A percentile compares a stretch with the other conserved stretches of the same genome.
These are phyloP conservation scores for Auriculariales sp. DNA, from an alignment of 768 basidiomycete genomes.

Conservation along the genomic window DNA sequence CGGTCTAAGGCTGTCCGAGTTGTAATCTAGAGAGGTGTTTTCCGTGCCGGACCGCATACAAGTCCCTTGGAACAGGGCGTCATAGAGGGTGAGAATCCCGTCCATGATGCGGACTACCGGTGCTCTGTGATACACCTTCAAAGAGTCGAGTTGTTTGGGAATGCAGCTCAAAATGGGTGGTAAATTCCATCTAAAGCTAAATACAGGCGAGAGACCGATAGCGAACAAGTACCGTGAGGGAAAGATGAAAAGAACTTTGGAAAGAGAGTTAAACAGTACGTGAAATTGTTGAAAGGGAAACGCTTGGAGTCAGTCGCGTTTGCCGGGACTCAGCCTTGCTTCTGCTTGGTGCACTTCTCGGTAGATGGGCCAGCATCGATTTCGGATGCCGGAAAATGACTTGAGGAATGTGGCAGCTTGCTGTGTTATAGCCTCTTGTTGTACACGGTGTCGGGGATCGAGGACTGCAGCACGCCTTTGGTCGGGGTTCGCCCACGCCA, in stretches of 20 bases:
- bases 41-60: slow-evolving; percentile 57
- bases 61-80: slow-evolving; percentile 69
- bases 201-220: slow-evolving; percentile 73
- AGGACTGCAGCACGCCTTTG: slow-evolving; percentile 47
- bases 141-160: slow-evolving; percentile 78
- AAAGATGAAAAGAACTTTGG: slow-evolving; percentile 74
- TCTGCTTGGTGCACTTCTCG: slow-evolving; percentile 38
- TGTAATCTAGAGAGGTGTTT: slow-evolving; percentile 70
- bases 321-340: slow-evolving; percentile 37
- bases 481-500: slow-evolving; percentile 36
- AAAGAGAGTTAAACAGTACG: slow-evolving; percentile 71
- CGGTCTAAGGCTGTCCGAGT: slow-evolving; percentile 44
- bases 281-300: slow-evolving; percentile 74
- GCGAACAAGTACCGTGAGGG: slow-evolving; percentile 74
- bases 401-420: slow-evolving; percentile 47
- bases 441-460: slow-evolving; percentile 42
- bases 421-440: slow-evolving; percentile 50
- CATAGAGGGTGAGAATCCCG: slow-evolving; percentile 52
- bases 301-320: slow-evolving; percentile 57
- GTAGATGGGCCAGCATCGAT: slow-evolving; percentile 55
- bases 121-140: slow-evolving; percentile 57
- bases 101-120: slow-evolving; percentile 45
- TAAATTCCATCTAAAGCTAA: slow-evolving; percentile 79
- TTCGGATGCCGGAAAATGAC: slow-evolving; percentile 44
- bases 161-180: slow-evolving; percentile 75